Conservation (phyloP, 495 filamentous ascomycete genomes). For the Aspergillus nidulans region DNA sequence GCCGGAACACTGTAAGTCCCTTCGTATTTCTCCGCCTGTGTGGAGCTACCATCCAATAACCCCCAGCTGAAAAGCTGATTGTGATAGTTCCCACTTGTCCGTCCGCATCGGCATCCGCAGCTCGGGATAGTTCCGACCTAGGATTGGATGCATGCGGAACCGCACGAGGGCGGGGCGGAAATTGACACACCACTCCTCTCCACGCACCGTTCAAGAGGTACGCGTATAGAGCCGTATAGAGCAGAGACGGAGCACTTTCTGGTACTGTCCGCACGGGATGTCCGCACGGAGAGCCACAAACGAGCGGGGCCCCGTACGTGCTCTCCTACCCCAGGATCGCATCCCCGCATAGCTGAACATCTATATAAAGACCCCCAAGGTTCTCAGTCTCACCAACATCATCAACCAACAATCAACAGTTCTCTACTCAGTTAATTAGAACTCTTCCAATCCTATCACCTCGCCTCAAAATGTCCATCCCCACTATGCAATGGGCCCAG, state of each 20-base stretch:
- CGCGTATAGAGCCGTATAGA: too few species aligned
- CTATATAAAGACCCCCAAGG: neutral
- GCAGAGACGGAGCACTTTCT: too few species aligned
- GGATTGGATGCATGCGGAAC: constrained; percentile 1
- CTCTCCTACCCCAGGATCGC: neutral
- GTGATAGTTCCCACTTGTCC: neutral
- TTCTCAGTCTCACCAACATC: neutral
- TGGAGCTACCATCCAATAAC: too few species aligned
- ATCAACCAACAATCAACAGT: neutral
- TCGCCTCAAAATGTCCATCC: constrained; percentile 48
- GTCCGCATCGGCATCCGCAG: neutral
- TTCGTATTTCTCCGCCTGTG: too few species aligned
- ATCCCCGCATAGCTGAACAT: neutral
- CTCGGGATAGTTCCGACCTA: neutral
- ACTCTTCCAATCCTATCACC: neutral
- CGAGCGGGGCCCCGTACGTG: neutral
- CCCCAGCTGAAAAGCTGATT: too few species aligned
- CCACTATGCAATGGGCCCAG: constrained; percentile 79
- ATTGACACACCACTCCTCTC: too few species aligned
- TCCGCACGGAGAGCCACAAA: too few species aligned
- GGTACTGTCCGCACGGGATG: too few species aligned
- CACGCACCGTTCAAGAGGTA: too few species aligned
- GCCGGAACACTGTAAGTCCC: too few species aligned
- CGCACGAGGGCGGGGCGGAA: neutral
- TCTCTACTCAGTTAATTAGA: neutral